Percentiles rank a stretch among this genome's conserved stretches.
phyloP scores from a whole-genome alignment of 148 eudicot genomes.

The Camellia japonica region DNA sequence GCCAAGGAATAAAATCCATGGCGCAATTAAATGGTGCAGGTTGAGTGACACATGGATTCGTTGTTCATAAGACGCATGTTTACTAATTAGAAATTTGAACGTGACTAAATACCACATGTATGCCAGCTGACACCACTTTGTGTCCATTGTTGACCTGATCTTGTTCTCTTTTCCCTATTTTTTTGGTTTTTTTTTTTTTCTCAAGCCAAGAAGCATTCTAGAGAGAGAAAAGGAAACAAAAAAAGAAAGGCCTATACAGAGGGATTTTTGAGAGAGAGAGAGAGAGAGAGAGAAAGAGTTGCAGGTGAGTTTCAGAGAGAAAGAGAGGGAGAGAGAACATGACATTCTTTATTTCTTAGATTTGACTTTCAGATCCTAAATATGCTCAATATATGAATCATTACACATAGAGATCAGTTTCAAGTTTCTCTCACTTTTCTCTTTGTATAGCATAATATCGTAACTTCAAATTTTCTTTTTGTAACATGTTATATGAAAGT shows the following conservation, averaged over 20 bases:
- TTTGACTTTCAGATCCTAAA: neutral
- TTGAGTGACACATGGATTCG: neutral
- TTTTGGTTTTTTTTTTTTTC: neutral
- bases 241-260: too few species aligned
- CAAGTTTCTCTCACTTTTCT: slow-evolving; percentile 3
- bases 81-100: neutral
- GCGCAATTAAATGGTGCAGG: neutral
- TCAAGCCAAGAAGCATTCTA: neutral
- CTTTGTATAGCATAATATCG: neutral
- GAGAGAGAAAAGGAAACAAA: neutral
- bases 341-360: neutral
- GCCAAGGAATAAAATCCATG: too few species aligned
- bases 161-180: neutral
- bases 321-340: neutral
- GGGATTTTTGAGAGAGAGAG: neutral
- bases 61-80: neutral
- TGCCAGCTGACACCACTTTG: slow-evolving; percentile 16
- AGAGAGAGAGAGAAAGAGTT: neutral
- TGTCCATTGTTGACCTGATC: slow-evolving; percentile 20
- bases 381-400: neutral
- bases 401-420: slow-evolving; percentile 4
- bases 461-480: neutral
- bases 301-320: neutral
- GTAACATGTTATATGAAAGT: too few species aligned
- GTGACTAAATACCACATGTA: neutral